phyloP scores from a whole-genome alignment of 2,329 filamentous ascomycete genomes.

The Fusarium illudens region DNA sequence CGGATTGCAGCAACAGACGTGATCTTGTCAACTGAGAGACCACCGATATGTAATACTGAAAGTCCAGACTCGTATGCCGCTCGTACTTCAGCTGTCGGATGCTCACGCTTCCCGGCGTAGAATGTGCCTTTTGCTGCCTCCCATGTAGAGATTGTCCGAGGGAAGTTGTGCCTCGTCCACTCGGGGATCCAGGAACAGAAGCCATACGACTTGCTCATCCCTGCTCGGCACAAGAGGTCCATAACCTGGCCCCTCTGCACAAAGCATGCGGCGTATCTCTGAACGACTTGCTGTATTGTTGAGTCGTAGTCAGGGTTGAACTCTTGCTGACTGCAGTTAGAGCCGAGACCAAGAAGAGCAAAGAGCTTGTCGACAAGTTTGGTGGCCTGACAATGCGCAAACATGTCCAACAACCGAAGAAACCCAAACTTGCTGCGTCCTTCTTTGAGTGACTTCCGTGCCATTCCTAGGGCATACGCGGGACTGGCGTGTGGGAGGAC shows the following conservation, averaged over 20 bases:
- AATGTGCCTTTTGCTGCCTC: not conserved
- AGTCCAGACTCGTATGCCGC: not conserved
- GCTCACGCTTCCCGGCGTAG: not conserved
- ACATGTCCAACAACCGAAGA: not conserved
- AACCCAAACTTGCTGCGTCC: not conserved
- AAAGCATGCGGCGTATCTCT: not conserved
- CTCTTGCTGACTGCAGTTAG: not conserved
- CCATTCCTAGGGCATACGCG: not conserved
- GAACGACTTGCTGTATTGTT: not conserved
- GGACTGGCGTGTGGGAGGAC: not conserved
- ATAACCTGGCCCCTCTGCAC: not conserved
- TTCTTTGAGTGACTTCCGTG: not conserved
- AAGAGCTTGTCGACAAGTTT: not conserved
- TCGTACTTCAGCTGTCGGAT: not conserved
- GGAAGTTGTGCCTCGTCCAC: not conserved
- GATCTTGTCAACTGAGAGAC: not conserved
- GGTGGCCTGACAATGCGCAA: not conserved
- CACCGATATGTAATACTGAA: accelerated
- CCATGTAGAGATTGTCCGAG: not conserved
- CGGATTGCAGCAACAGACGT: not conserved
- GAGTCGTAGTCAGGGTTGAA: not conserved
- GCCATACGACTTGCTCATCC: not conserved
- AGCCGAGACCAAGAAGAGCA: not conserved
- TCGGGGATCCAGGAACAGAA: not conserved
- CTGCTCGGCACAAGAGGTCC: not conserved